Conservation (phyloP, 2,329 filamentous ascomycete genomes). For the Camillea tinctor region DNA sequence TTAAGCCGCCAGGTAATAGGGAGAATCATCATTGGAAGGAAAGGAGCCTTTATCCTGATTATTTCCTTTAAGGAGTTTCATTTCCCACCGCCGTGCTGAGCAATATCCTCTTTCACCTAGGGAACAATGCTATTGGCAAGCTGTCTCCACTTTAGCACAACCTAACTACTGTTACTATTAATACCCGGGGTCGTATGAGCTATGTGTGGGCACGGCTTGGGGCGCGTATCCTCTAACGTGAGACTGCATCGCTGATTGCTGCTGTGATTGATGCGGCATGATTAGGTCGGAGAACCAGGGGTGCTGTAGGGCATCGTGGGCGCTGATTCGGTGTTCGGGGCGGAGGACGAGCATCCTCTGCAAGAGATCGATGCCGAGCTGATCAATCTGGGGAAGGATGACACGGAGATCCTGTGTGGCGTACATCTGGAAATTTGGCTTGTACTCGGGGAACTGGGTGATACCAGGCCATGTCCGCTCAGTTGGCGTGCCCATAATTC, state of each 20-base stretch:
- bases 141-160: background rate
- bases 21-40: no score
- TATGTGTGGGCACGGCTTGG: slow-evolving; percentile 29
- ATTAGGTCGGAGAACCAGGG: slow-evolving; percentile 85
- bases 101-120: background rate
- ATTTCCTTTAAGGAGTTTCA: no score
- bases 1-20: no score
- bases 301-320: slow-evolving; percentile 81
- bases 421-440: slow-evolving; percentile 90
- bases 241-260: slow-evolving; percentile 41
- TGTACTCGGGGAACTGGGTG: slow-evolving; percentile 95
- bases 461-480: slow-evolving; percentile 96
- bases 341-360: slow-evolving; percentile 89
- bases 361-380: slow-evolving; percentile 80
- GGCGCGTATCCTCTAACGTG: slow-evolving; percentile 36
- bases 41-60: no score
- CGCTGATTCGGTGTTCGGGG: slow-evolving; percentile 87
- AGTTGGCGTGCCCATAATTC: slow-evolving; percentile 96
- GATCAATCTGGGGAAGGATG: slow-evolving; percentile 89
- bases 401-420: slow-evolving; percentile 85
- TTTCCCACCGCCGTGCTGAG: background rate
- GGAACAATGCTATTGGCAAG: background rate
- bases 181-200: slow-evolving; percentile 29
- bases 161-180: slow-evolving; percentile 11
- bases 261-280: slow-evolving; percentile 50